Percentiles rank a stretch among this genome's conserved stretches.
These are phyloP conservation scores for Nitzschia palea DNA, from an alignment of 108 stramenopile genomes.

Conservation along the genomic window DNA sequence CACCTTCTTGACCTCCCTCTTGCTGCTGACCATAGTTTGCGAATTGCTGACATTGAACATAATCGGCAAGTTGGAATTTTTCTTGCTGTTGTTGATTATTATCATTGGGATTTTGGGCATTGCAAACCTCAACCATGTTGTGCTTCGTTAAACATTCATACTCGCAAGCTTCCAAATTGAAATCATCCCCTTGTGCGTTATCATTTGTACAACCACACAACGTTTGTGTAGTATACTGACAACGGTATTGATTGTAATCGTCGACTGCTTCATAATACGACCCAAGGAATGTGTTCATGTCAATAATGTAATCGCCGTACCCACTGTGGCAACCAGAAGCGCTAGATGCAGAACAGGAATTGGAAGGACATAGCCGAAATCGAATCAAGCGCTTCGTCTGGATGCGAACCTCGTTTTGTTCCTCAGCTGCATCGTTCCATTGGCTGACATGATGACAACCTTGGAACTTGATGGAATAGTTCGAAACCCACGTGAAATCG, in stretches of 20 bases:
- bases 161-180: constrained; percentile 55
- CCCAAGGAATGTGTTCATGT: constrained; percentile 76
- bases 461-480: constrained; percentile 86
- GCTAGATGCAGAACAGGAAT: constrained; percentile 50
- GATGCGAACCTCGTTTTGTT: constrained; percentile 64
- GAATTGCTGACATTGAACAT: constrained; percentile 45
- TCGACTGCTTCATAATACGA: constrained; percentile 56
- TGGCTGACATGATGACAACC: constrained; percentile 82
- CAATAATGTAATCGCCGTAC: constrained; percentile 87
- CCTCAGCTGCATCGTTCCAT: constrained; percentile 71
- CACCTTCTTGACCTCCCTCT: constrained; percentile 25
- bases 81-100: constrained; percentile 47
- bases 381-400: constrained; percentile 73
- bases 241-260: constrained; percentile 53
- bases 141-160: constrained; percentile 66
- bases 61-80: constrained; percentile 45
- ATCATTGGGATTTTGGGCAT: constrained; percentile 60
- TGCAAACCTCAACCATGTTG: constrained; percentile 58
- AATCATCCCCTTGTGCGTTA: constrained; percentile 50
- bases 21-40: constrained; percentile 23
- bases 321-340: constrained; percentile 58
- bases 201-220: constrained; percentile 53
- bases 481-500: constrained; percentile 68
- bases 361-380: constrained; percentile 79
- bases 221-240: constrained; percentile 44